Base-by-base conservation (phyloP, 2,329 filamentous ascomycete genomes). In the Alternaria sp. region DNA sequence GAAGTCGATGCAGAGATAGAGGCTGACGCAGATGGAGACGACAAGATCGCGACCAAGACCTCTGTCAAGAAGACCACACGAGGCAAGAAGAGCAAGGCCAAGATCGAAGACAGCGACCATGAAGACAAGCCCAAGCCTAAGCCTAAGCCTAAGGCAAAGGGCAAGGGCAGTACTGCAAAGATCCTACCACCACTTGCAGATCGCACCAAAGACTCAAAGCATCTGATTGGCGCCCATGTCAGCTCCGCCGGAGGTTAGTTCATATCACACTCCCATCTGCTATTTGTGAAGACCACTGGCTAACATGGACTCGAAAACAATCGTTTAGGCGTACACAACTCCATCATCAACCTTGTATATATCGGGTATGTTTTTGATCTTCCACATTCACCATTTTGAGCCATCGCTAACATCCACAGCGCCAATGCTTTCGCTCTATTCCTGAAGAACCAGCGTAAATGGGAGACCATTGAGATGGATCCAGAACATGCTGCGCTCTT, bases 381-480 rank as follows among this genome's bases (percentile, higher is more conserved):
- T 20, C 41, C 30, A 25, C 49, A 11, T 3, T 12, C 3, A 53
- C 9, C 15, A n/a, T n/a, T 15, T 53, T 11, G 9, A 41, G n/a
- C 15, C n/a, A 7, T 26, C 21, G 51, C 71, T 71, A 73, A 83
- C 67, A 55, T 64, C 28, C 70, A 6, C 72, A 83, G 94, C 57
- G 94, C 92, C 66, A 99, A 98, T 78, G 89, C 94, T 10, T 97
- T 98, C 72, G 96, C 96, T 5, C 85, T 98, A 20, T 99, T 99
- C 82, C 86, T 99, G 71, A 98, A 98, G 79, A 97, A 93, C 0
- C 96, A 99, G 80, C 90, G 94, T 59, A 98, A 97, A 83, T 99
- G 96, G 96, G 86, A 88, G 26, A 96, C 91, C 73, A 93, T 94
- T 9, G 87, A 92, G 1, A 85, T 99, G 5, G 85, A 90, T 25